A percentile compares a stretch with the other conserved stretches of the same genome.
These are phyloP conservation scores for Prunus armeniaca DNA, from an alignment of 306 rosid genomes.

Conservation along the genomic window DNA sequence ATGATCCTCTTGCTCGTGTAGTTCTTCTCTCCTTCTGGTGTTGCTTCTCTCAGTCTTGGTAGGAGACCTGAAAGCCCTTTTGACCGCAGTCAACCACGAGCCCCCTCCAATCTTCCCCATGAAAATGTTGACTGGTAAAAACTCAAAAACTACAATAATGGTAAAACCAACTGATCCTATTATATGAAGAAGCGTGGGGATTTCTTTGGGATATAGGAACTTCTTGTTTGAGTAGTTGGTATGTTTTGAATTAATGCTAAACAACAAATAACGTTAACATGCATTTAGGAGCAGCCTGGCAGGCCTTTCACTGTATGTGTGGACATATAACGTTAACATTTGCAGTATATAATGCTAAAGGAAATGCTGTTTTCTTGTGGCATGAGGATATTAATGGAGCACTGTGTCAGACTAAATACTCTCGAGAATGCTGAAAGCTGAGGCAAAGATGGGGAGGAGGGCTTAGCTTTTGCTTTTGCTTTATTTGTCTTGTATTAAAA, in stretches of 20 bases:
- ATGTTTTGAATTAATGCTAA: slow-evolving; percentile 7
- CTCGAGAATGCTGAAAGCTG: slow-evolving; percentile 56
- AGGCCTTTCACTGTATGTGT: slow-evolving; percentile 7
- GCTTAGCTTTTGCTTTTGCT: slow-evolving; percentile 24
- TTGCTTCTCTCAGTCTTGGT: slow-evolving; percentile 30
- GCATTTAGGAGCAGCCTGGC: slow-evolving; percentile 34
- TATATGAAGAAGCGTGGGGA: neutral
- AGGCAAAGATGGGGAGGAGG: slow-evolving; percentile 4
- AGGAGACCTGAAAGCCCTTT: slow-evolving; percentile 56
- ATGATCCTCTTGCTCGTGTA: slow-evolving; percentile 33
- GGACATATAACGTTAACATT: neutral
- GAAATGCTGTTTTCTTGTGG: slow-evolving; percentile 33
- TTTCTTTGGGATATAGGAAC: neutral
- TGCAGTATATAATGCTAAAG: slow-evolving; percentile 23
- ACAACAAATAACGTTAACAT: slow-evolving; percentile 18
- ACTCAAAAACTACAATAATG: neutral
- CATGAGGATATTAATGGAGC: slow-evolving; percentile 23
- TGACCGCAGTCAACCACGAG: slow-evolving; percentile 51
- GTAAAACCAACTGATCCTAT: neutral
- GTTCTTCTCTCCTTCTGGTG: slow-evolving; percentile 48
- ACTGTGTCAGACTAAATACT: slow-evolving; percentile 31
- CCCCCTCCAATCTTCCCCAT: slow-evolving; percentile 50
- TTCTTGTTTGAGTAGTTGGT: slow-evolving; percentile 16
- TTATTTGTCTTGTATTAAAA: neutral
- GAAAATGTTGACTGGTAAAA: neutral